Evolutionary conservation across 441 rosid species (phyloP).

Genomic region (Biscutella laevigata): DNA sequence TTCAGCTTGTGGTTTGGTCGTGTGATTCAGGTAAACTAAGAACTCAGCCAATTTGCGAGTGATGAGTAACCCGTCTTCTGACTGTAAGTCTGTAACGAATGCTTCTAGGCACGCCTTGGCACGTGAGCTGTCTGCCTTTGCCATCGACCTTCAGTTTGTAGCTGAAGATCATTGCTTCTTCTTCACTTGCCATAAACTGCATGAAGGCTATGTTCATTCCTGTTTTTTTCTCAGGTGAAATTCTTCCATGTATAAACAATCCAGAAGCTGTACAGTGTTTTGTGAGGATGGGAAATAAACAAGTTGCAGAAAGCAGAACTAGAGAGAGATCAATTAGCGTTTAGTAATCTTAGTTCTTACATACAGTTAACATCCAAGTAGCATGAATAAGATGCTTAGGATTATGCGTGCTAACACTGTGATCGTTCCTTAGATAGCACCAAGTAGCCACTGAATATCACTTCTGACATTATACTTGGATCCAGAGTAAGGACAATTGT

Average conservation of each 20-base stretch:
- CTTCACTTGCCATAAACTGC: slow-evolving; percentile 54
- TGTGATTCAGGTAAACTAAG: too few species aligned
- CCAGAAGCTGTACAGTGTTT: slow-evolving; percentile 34
- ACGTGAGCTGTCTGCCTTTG: slow-evolving; percentile 38
- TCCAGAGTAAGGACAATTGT: slow-evolving; percentile 78
- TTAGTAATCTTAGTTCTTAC: background rate
- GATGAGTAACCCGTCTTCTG: slow-evolving; percentile 51
- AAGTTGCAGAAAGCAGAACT: background rate
- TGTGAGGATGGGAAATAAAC: background rate
- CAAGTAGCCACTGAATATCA: slow-evolving; percentile 62
- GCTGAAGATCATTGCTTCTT: slow-evolving; percentile 45
- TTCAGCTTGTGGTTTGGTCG: too few species aligned
- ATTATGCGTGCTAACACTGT: slow-evolving; percentile 82
- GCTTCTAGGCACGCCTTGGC: slow-evolving; percentile 59
- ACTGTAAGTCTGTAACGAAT: slow-evolving; percentile 47
- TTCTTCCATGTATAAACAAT: slow-evolving; percentile 58
- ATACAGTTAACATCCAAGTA: slow-evolving; percentile 88
- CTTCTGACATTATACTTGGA: slow-evolving; percentile 68
- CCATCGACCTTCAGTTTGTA: slow-evolving; percentile 47
- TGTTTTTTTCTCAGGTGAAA: slow-evolving; percentile 40
- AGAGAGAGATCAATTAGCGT: too few species aligned
- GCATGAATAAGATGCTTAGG: slow-evolving; percentile 90
- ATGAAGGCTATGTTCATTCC: slow-evolving; percentile 47
- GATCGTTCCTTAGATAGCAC: slow-evolving; percentile 85
- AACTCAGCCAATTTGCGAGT: slow-evolving; percentile 39